Conservation (phyloP, 768 basidiomycete genomes). For the Hypsizygus marmoreus region DNA sequence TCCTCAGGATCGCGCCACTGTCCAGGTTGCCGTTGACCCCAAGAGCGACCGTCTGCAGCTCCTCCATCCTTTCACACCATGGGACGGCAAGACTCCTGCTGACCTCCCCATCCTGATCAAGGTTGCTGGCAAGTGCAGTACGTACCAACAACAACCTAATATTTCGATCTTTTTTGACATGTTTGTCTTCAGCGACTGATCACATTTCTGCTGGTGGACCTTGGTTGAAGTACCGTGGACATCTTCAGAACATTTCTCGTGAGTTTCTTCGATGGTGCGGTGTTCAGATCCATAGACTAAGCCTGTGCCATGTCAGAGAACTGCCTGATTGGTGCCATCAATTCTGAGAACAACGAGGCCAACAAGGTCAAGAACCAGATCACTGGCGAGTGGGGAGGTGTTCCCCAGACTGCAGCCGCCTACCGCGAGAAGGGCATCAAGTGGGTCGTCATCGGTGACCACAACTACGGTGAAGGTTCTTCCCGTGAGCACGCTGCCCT, state of each 20-base stretch:
- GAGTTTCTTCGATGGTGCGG: no score
- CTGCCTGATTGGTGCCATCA: slow-evolving; percentile 97
- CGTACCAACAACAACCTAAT: slow-evolving; percentile 33
- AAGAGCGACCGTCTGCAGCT: slow-evolving; percentile 90
- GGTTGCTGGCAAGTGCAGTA: slow-evolving; percentile 98
- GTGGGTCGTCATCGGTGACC: slow-evolving; percentile 97
- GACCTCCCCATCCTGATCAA: slow-evolving; percentile 96
- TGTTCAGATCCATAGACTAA: no score
- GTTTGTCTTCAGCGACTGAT: slow-evolving; percentile 63
- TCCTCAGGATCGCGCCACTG: slow-evolving; percentile 78
- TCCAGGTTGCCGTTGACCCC: slow-evolving; percentile 84
- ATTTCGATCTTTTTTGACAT: slow-evolving; percentile 3
- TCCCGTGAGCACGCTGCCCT: slow-evolving; percentile 98
- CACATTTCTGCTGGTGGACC: slow-evolving; percentile 98
- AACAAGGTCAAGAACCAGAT: slow-evolving; percentile 93
- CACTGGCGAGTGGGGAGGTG: slow-evolving; percentile 82
- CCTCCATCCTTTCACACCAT: slow-evolving; percentile 84
- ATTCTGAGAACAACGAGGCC: slow-evolving; percentile 91
- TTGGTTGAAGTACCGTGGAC: slow-evolving; percentile 99
- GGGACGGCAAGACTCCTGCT: slow-evolving; percentile 90
- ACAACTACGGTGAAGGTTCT: slow-evolving; percentile 97
- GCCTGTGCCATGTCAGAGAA: slow-evolving; percentile 58
- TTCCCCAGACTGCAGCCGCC: slow-evolving; percentile 82
- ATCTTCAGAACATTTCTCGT: slow-evolving; percentile 98
- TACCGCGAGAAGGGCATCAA: slow-evolving; percentile 91